Percentiles rank a stretch among this genome's conserved stretches.
phyloP scores from a whole-genome alignment of 2,329 filamentous ascomycete genomes.

The Ophiostoma ulmi region DNA sequence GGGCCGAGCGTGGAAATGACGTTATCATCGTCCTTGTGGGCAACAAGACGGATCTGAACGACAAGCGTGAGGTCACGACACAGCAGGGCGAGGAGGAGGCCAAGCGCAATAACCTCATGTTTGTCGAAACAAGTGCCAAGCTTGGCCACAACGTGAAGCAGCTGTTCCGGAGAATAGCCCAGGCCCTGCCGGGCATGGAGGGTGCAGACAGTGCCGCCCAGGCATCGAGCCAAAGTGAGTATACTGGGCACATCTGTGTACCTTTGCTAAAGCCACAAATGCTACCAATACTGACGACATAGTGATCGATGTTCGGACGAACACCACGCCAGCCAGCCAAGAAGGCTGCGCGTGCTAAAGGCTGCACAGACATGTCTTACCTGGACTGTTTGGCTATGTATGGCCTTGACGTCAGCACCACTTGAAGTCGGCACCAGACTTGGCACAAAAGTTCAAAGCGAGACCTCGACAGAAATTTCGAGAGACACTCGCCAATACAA shows the following conservation, averaged over 20 bases:
- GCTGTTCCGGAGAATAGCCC: constrained; percentile 95
- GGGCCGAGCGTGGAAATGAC: constrained; percentile 93
- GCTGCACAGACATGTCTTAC: background rate
- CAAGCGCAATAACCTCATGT: constrained; percentile 97
- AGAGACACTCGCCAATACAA: background rate
- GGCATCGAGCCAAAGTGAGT: constrained; percentile 65
- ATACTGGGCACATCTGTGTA: background rate
- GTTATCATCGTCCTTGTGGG: constrained; percentile 98
- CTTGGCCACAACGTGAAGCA: constrained; percentile 97
- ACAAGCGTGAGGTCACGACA: constrained; percentile 95
- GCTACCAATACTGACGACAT: constrained; percentile 10
- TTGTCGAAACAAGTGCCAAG: constrained; percentile 98
- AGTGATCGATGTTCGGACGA: constrained; percentile 95
- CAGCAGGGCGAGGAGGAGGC: constrained; percentile 96
- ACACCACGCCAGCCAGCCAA: constrained; percentile 62
- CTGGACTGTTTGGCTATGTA: background rate
- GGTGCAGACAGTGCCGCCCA: constrained; percentile 74
- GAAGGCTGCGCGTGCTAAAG: constrained; percentile 65
- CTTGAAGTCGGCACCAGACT: background rate
- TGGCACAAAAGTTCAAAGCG: background rate
- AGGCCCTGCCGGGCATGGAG: constrained; percentile 96
- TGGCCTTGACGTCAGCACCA: background rate
- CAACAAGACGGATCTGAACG: constrained; percentile 98
- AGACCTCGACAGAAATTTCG: background rate
- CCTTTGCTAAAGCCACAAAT: background rate